phyloP scores from a whole-genome alignment of 306 rosid species.

The Gastrolobium villosum region DNA sequence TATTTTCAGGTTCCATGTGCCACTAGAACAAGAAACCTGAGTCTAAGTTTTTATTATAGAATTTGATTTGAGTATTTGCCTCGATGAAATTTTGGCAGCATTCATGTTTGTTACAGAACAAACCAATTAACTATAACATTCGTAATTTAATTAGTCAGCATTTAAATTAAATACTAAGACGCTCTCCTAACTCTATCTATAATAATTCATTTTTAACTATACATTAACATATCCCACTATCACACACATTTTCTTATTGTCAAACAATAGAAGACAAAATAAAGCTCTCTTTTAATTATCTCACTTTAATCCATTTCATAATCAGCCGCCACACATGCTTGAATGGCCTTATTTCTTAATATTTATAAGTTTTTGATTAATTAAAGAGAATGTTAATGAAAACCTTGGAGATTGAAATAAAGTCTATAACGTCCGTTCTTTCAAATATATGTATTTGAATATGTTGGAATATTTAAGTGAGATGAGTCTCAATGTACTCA shows the following conservation, averaged over 20 bases:
- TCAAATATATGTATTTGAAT: slow-evolving; percentile 37
- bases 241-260: slow-evolving; percentile 39
- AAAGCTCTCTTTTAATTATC: slow-evolving; percentile 43
- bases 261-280: slow-evolving; percentile 51
- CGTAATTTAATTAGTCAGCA: slow-evolving; percentile 32
- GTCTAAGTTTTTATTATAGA: slow-evolving; percentile 30
- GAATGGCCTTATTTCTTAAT: slow-evolving; percentile 41
- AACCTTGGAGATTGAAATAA: slow-evolving; percentile 35
- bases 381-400: slow-evolving; percentile 21
- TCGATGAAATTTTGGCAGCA: slow-evolving; percentile 34
- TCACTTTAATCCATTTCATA: slow-evolving; percentile 26
- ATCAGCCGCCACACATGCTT: slow-evolving; percentile 57
- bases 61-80: slow-evolving; percentile 36
- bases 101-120: slow-evolving; percentile 42
- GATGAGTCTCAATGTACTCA: too few species aligned
- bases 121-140: slow-evolving; percentile 33
- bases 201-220: slow-evolving; percentile 18
- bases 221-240: slow-evolving; percentile 21
- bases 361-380: slow-evolving; percentile 32
- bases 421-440: slow-evolving; percentile 43
- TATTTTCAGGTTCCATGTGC: slow-evolving; percentile 41
- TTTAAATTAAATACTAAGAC: slow-evolving; percentile 32
- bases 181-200: slow-evolving; percentile 34
- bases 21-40: slow-evolving; percentile 40
- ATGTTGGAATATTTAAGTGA: background rate